These are phyloP conservation scores for Boletus nobilissimus DNA, from an alignment of 1,284 basidiomycete genomes.

Conservation along the genomic window DNA sequence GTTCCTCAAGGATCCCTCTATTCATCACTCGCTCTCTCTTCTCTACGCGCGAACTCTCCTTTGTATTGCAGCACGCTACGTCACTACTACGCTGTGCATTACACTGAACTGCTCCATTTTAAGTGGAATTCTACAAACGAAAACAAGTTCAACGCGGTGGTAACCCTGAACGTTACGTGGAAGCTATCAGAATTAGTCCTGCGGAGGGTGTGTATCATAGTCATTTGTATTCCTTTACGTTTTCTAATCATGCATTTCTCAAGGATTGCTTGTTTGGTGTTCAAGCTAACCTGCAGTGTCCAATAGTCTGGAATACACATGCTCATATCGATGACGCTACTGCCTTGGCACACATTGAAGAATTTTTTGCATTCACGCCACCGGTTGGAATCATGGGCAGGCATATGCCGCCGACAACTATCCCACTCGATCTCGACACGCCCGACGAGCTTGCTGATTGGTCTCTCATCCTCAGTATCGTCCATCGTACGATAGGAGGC, in stretches of 20 bases:
- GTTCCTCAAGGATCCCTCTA: too few relatives aligned
- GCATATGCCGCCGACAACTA: slow-evolving; percentile 39
- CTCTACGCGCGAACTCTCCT: too few relatives aligned
- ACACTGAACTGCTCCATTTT: too few relatives aligned
- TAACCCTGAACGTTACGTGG: slow-evolving; percentile 59
- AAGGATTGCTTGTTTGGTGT: background rate
- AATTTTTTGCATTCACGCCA: slow-evolving; percentile 60
- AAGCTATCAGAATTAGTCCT: slow-evolving; percentile 69
- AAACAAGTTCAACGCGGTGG: slow-evolving; percentile 68
- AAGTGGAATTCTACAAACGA: slow-evolving; percentile 77
- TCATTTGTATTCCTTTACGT: background rate
- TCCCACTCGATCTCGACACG: slow-evolving; percentile 62
- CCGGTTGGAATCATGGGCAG: slow-evolving; percentile 51
- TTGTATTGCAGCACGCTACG: too few relatives aligned
- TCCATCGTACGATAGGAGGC: slow-evolving; percentile 65
- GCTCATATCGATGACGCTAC: slow-evolving; percentile 61
- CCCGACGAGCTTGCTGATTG: slow-evolving; percentile 77
- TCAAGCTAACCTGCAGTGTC: slow-evolving; percentile 14
- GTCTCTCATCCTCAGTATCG: slow-evolving; percentile 72
- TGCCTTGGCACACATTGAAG: slow-evolving; percentile 65
- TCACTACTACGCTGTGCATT: too few relatives aligned
- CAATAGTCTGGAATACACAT: slow-evolving; percentile 78
- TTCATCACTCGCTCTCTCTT: too few relatives aligned
- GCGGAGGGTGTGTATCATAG: slow-evolving; percentile 66
- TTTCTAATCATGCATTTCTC: slow-evolving; percentile 13